Base-by-base conservation (phyloP, 169 alveolate species). In the Plasmodium berghei region DNA sequence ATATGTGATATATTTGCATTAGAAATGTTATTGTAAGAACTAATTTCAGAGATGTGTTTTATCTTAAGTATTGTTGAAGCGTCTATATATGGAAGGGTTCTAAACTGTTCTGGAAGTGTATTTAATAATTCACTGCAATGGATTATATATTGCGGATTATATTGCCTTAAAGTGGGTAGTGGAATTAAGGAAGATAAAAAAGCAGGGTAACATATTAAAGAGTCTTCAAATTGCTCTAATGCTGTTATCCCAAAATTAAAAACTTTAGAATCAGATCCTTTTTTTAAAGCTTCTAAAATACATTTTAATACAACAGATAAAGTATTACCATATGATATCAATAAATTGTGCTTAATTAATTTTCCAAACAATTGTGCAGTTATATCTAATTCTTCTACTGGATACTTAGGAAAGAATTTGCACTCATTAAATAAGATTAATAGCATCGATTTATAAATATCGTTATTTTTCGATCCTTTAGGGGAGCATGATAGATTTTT, bases 311-410 rank as follows among this genome's bases (percentile, higher is more conserved):
- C 96, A 69, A 92, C 73, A 72, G 80, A 66, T 85, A 92, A 73
- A 67, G 91, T 71, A 83, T 93, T 92, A 10, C 93, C 95, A 62
- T 92, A 90, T 12, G 93, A 88, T 64, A 92, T 22, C 62, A 94
- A 87, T 49, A 94, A 73, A 48, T 93, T 91, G 74, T 91, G 85
- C 85, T 94, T 92, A 40, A 94, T 83, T 93, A 94, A 72, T 74
- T 92, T 90, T 28, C 97, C 97, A 61, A 95, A 94, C 28, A 95
- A 73, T 49, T 95, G 96, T 22, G 97, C 97, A 28, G 97, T 95
- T 24, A 89, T 91, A 28, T 94, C 94, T 75, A 95, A 92, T 73
- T 95, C 97, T 77, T 91, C 96, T 26, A 77, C 61, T 2, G 97
- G 97, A 71, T 95, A 95, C 64, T 95, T 95, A 6, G 97, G 97